Percentiles rank a stretch among this genome's conserved stretches.
phyloP scores from a whole-genome alignment of 1,284 basidiomycete genomes.

The Marasmius fiardii region DNA sequence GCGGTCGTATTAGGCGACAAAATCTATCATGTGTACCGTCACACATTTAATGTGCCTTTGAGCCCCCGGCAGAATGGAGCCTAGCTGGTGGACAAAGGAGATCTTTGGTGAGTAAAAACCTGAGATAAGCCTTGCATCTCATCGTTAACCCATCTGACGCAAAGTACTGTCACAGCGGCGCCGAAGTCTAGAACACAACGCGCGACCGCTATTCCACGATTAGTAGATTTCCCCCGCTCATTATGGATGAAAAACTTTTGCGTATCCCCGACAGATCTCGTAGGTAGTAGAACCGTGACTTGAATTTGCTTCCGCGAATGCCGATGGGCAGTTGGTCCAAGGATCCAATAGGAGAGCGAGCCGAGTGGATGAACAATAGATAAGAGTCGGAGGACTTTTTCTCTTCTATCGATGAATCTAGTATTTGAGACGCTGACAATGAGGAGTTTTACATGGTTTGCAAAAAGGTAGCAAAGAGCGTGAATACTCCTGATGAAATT shows the following conservation, averaged over 20 bases:
- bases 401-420: too few relatives aligned
- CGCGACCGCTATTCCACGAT: background rate
- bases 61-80: background rate
- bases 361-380: background rate
- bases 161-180: too few relatives aligned
- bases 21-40: background rate
- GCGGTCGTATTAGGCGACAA: background rate
- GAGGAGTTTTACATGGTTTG: too few relatives aligned
- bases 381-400: background rate
- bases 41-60: background rate
- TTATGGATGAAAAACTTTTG: background rate
- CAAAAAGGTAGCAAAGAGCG: too few relatives aligned
- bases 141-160: too few relatives aligned
- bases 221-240: background rate
- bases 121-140: too few relatives aligned
- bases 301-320: background rate
- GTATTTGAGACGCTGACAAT: too few relatives aligned
- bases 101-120: background rate
- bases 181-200: background rate
- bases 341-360: background rate
- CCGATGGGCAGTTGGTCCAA: background rate
- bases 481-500: conserved; percentile 9
- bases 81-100: background rate
- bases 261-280: background rate
- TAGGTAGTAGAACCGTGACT: background rate